Evolutionary conservation across 2,329 filamentous ascomycete species (phyloP), one percentile per base, ranked within the genome.

Genomic region (Cercospora sojina): DNA sequence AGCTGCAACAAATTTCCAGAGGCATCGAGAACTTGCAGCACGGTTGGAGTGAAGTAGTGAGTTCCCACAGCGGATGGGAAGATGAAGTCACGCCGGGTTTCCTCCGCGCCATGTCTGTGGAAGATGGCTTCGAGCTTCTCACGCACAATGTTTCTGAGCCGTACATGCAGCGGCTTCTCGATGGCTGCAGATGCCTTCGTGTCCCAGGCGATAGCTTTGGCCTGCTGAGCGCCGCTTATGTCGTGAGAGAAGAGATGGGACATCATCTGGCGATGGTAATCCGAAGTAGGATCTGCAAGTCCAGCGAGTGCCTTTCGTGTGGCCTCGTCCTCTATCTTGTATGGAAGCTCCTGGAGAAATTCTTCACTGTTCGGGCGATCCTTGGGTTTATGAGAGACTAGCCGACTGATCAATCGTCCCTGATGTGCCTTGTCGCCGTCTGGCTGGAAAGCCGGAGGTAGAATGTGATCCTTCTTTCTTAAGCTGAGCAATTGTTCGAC

Each of bases 281-380:
- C 91, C 3, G 93, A 97, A 68, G 86, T 89, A 0, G 91, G 89
- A 75, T 97, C 91, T 0, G 90, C 90, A 25, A 98, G 80, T 25
- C 91, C 90, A 65, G 91, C 90, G 58, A 98, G 85, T 3, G 92
- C 91, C 69, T 92, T 88, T 67, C 91, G 87, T 67, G 97, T 93
- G 1, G 91, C 92, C 77, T 97, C 94, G 74, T 94, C 93, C 78
- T 97, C 93, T 80, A 97, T 92, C 75, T 95, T 92, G 7, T 97
- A 86, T 0, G 95, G 95, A 5, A 99, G 84, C 74, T 91, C 93
- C 69, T 91, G 89, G 2, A 98, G 82, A 10, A 99, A 86, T 67
- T 97, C 93, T 0, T 86, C 83, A 67, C 91, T 93, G 20, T 90
- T 92, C 0, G 94, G 95, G 2, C 95, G 87, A 72, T 93, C 88